phyloP scores from a whole-genome alignment of 768 basidiomycete species.

The Cystobasidium ongulense region DNA sequence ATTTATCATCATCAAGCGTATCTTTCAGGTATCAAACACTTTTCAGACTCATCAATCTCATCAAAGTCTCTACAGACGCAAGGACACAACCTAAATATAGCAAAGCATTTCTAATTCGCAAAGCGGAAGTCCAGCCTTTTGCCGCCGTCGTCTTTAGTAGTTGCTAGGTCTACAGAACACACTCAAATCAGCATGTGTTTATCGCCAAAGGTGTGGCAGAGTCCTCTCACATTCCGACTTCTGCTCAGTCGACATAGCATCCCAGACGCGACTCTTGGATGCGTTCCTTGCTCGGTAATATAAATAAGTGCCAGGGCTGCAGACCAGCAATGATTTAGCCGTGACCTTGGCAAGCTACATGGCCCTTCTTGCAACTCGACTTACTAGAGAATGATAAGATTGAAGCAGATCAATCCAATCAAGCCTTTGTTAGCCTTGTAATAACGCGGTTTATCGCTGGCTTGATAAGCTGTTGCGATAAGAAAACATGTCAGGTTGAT shows the following conservation, averaged over 20 bases:
- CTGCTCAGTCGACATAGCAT: slow-evolving; percentile 41
- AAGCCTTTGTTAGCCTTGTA: slow-evolving; percentile 43
- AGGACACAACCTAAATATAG: too few species aligned
- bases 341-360: too few species aligned
- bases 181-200: neutral
- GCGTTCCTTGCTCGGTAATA: slow-evolving; percentile 44
- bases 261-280: slow-evolving; percentile 42
- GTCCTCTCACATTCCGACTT: slow-evolving; percentile 35
- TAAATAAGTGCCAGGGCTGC: slow-evolving; percentile 2
- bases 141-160: slow-evolving; percentile 44
- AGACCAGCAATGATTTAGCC: neutral
- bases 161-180: slow-evolving; percentile 40
- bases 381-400: slow-evolving; percentile 41
- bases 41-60: too few species aligned
- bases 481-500: neutral
- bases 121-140: slow-evolving; percentile 41
- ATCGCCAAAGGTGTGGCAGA: neutral
- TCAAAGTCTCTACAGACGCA: too few species aligned
- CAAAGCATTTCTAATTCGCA: slow-evolving; percentile 33
- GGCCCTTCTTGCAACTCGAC: neutral
- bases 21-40: too few species aligned
- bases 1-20: too few species aligned
- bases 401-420: slow-evolving; percentile 44
- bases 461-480: slow-evolving; percentile 32
- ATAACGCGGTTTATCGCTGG: slow-evolving; percentile 39